Evolutionary conservation across 2,329 filamentous ascomycete species (phyloP).

Genomic region (Pezicula rhizophila): DNA sequence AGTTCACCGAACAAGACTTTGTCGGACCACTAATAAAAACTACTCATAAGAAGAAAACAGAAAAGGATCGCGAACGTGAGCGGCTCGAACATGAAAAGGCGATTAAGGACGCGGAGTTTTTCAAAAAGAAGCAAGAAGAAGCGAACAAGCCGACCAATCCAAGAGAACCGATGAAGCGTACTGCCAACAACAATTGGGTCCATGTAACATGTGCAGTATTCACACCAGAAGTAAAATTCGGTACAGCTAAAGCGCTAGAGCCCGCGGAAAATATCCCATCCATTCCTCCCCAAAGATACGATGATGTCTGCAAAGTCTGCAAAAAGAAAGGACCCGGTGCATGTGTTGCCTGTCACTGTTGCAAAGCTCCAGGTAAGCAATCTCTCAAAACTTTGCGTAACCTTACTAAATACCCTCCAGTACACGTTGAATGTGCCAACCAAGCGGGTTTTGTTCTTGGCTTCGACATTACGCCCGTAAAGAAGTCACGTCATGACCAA

Average conservation of each 20-base stretch:
- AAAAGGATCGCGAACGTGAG: conserved; percentile 87
- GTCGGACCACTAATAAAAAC: conserved; percentile 70
- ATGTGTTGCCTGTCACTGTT: conserved; percentile 76
- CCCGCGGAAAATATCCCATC: conserved; percentile 86
- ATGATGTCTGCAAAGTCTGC: conserved; percentile 79
- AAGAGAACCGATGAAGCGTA: conserved; percentile 86
- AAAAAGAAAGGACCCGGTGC: conserved; percentile 63
- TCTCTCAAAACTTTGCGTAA: neutral
- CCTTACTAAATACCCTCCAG: conserved; percentile 9
- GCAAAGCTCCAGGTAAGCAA: conserved; percentile 43
- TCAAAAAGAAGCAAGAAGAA: conserved; percentile 76
- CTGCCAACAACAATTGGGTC: conserved; percentile 96
- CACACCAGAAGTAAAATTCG: conserved; percentile 90
- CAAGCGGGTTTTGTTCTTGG: conserved; percentile 77
- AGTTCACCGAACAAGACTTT: conserved; percentile 74
- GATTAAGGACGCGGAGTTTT: conserved; percentile 71
- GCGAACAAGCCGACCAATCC: conserved; percentile 77
- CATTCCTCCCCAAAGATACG: conserved; percentile 67
- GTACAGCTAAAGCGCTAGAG: conserved; percentile 72
- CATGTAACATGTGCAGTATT: conserved; percentile 91
- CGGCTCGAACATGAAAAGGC: conserved; percentile 78
- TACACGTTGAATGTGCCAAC: conserved; percentile 88
- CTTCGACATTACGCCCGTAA: conserved; percentile 86
- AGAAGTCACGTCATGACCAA: conserved; percentile 78
- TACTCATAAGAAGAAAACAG: conserved; percentile 81